Evolutionary conservation across 371 early-diverging fungal genomes (phyloP), one percentile per base, ranked within the genome.

Genomic region (Rhizopus arrhizus): DNA sequence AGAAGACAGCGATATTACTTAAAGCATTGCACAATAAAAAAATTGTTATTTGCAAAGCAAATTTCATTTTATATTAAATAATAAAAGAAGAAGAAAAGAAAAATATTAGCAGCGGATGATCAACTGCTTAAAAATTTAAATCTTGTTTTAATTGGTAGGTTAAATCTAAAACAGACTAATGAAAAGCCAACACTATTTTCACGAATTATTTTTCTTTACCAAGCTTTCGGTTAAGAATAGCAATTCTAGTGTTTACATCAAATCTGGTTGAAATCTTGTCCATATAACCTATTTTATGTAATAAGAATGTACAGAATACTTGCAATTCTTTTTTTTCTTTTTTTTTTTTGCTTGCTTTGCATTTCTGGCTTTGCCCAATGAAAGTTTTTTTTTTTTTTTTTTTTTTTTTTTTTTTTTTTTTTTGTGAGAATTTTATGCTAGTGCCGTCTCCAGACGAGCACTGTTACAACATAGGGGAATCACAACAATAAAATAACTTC

Each of bases 11-110:
- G 13, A 43, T 15, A 36, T 48, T 48, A 48, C 48, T 29, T 48
- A 48, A 29, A 48, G 29, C 9, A 29, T 29, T 29, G 29, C 29
- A 48, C 8, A 48, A 29, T 15, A 48, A 28, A 29, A 48, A 48
- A 29, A 48, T 29, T 29, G 48, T 29, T 15, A 12, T 15, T 7
- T 10, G 48, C 29, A 48, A 48, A 48, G 15, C 29, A 48, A 48
- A 28, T 12, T 48, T 48, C 48, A 48, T 48, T 22, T 48, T 48
- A 28, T 48, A n/a, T 29, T 22, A 10, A 48, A 48, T n/a, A 10
- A 48, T 10, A 29, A 29, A 29, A 28, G 48, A 48, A 48, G 28
- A 22, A 29, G 8, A 29, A 48, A 29, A 22, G 8, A 48, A 48
- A 29, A 29, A 29, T 28, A 48, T 2, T 2, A 48, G 28, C 7